Percentiles rank a stretch among this genome's conserved stretches.
phyloP scores from a whole-genome alignment of 2,329 filamentous ascomycete genomes.

The Neofusicoccum ribis region DNA sequence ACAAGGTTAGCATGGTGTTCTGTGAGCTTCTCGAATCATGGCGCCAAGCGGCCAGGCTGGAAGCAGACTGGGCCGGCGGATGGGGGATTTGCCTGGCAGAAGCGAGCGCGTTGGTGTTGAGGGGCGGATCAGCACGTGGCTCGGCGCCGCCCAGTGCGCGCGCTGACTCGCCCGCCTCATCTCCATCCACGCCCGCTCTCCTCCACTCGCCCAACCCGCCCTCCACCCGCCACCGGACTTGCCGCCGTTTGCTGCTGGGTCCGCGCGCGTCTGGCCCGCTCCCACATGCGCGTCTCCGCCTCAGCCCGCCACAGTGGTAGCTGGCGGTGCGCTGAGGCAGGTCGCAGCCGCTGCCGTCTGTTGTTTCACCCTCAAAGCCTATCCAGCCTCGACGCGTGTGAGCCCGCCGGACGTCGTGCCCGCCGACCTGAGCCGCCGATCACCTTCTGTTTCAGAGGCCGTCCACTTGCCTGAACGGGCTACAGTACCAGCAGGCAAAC shows the following conservation, averaged over 20 bases:
- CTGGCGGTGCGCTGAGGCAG: background rate
- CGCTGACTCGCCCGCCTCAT: background rate
- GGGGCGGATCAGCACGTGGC: background rate
- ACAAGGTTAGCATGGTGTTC: background rate
- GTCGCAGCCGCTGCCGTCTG: background rate
- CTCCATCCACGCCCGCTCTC: background rate
- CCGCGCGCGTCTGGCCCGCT: background rate
- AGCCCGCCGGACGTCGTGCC: background rate
- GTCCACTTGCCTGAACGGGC: background rate
- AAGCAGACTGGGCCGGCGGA: background rate
- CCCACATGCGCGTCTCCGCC: background rate
- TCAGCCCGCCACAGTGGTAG: too few species aligned
- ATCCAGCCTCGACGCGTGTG: background rate
- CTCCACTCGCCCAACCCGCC: background rate
- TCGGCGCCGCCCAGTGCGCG: background rate
- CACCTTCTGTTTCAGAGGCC: background rate
- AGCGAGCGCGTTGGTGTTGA: slow-evolving; percentile 9
- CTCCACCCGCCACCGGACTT: background rate
- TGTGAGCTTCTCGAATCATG: background rate
- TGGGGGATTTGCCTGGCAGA: background rate
- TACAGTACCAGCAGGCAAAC: too few species aligned
- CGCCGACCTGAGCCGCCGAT: background rate
- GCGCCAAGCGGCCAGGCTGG: background rate
- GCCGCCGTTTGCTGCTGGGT: background rate
- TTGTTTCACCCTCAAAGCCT: slow-evolving; percentile 10